These are phyloP conservation scores for Lolium perenne DNA, from an alignment of 176 grass and related monocot species.

Conservation along the genomic window DNA sequence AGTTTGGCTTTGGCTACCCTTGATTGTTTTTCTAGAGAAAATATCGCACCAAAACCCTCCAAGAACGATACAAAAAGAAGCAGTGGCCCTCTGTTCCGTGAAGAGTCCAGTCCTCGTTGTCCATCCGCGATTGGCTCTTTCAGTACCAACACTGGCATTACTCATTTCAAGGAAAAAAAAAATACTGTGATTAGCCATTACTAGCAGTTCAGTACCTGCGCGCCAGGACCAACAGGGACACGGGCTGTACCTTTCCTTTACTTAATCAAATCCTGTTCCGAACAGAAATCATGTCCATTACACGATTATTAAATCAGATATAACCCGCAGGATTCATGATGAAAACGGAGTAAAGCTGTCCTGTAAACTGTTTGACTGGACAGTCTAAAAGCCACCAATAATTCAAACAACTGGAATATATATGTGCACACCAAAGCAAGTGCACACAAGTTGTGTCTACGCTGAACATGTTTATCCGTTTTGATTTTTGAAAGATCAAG, in stretches of 20 bases:
- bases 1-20: not conserved
- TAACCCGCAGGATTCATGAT: not conserved
- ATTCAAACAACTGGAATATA: no score
- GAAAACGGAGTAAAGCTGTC: not conserved
- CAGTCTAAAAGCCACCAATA: no score
- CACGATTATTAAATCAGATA: not conserved
- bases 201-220: not conserved
- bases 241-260: not conserved
- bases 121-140: not conserved
- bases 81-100: not conserved
- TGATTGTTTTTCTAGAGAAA: not conserved
- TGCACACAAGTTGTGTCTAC: no score
- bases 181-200: not conserved
- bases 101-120: not conserved
- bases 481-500: no score
- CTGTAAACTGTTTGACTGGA: not conserved
- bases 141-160: not conserved
- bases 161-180: no score
- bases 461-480: no score
- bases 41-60: no score
- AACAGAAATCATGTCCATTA: not conserved
- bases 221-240: not conserved
- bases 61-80: no score
- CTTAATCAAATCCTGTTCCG: not conserved
- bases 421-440: no score